A percentile compares a stretch with the other conserved stretches of the same genome.
Conservation (phyloP, 352 stramenopile genomes). For the Halophytophthora batemanensis region DNA sequence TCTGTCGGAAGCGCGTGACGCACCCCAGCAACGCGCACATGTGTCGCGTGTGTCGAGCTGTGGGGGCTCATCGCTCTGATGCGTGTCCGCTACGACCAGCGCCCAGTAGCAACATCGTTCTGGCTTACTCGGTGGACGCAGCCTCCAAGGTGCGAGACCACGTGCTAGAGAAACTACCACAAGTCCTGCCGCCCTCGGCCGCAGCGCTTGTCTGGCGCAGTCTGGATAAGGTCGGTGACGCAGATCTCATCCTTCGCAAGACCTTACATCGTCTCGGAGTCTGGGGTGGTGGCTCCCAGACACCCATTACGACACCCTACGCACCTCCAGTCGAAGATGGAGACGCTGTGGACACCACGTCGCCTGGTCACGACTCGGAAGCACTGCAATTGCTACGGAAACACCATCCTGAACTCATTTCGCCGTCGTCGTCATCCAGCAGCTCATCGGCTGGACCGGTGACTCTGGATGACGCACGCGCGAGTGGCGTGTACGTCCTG, state of each 20-base stretch:
- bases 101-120: slow-evolving; percentile 31
- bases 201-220: slow-evolving; percentile 52
- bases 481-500: slow-evolving; percentile 63
- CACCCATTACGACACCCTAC: slow-evolving; percentile 77
- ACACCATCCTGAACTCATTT: slow-evolving; percentile 7
- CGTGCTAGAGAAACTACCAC: slow-evolving; percentile 52
- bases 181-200: slow-evolving; percentile 47
- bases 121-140: slow-evolving; percentile 68
- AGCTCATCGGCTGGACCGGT: slow-evolving; percentile 14
- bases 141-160: slow-evolving; percentile 61
- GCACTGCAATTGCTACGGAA: slow-evolving; percentile 9
- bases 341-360: background rate
- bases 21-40: slow-evolving; percentile 56
- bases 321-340: slow-evolving; percentile 16
- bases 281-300: slow-evolving; percentile 81
- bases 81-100: slow-evolving; percentile 39
- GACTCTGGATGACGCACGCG: slow-evolving; percentile 18
- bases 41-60: slow-evolving; percentile 52
- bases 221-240: slow-evolving; percentile 73
- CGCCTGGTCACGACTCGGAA: slow-evolving; percentile 7
- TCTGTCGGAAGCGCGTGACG: slow-evolving; percentile 55
- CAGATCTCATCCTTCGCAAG: slow-evolving; percentile 64
- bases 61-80: slow-evolving; percentile 57
- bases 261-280: slow-evolving; percentile 70
- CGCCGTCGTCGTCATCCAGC: slow-evolving; percentile 7